These are phyloP conservation scores for Stagonosporopsis vannaccii DNA, from an alignment of 2,329 filamentous ascomycete genomes.

Conservation along the genomic window DNA sequence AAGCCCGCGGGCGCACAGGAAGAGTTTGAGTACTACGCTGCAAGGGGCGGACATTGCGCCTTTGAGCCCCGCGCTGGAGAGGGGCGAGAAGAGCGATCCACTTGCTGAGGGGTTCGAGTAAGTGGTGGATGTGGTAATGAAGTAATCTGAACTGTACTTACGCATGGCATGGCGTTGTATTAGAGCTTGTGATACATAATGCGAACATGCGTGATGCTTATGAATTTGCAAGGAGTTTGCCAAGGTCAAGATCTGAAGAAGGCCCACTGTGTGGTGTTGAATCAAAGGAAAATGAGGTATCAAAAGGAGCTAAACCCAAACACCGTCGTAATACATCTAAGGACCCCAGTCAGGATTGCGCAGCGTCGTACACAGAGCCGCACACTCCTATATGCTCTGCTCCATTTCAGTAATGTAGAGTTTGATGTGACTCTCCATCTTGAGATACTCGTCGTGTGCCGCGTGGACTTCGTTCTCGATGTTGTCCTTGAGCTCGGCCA, in stretches of 20 bases:
- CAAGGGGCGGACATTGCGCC: constrained; percentile 38
- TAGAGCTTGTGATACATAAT: constrained; percentile 3
- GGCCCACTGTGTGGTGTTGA: background rate
- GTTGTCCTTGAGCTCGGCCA: constrained; percentile 96
- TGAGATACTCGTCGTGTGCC: constrained; percentile 92
- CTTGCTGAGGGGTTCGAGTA: constrained; percentile 44
- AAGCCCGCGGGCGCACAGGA: constrained; percentile 50
- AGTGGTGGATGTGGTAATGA: constrained; percentile 4
- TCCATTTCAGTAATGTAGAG: constrained; percentile 99
- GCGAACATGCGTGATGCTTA: constrained; percentile 1
- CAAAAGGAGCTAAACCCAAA: constrained; percentile 9
- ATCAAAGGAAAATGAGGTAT: constrained; percentile 14
- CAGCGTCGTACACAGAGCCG: constrained; percentile 4
- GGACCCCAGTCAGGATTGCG: constrained; percentile 3
- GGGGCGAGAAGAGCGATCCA: constrained; percentile 33
- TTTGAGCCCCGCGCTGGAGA: constrained; percentile 41
- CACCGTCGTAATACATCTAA: constrained; percentile 16
- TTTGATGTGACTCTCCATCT: constrained; percentile 97
- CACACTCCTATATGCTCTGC: constrained; percentile 63
- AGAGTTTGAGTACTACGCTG: constrained; percentile 50
- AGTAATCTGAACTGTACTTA: background rate
- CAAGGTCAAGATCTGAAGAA: background rate
- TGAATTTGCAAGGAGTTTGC: background rate
- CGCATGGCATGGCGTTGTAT: constrained; percentile 12
- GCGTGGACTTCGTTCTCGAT: constrained; percentile 93